Percentiles rank a stretch among this genome's conserved stretches.
Conservation (phyloP, 805 yeast genomes). For the Suhomyces faveliae region DNA sequence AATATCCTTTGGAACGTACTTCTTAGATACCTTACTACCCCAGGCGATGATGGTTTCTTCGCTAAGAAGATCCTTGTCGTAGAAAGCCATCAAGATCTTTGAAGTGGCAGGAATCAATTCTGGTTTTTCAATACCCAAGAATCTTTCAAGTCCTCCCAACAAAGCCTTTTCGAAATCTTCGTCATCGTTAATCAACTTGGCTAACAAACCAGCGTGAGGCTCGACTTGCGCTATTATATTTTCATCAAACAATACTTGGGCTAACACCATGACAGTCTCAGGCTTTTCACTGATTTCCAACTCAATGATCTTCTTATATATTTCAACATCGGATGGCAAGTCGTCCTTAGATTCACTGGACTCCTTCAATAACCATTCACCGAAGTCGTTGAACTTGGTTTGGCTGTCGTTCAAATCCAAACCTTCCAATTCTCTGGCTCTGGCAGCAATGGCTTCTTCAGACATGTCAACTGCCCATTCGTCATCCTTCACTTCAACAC, state of each 20-base stretch:
- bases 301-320: conserved; percentile 85
- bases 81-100: conserved; percentile 74
- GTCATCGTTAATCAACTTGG: conserved; percentile 63
- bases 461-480: conserved; percentile 98
- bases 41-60: conserved; percentile 81
- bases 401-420: conserved; percentile 46
- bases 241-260: conserved; percentile 83
- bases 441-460: conserved; percentile 89
- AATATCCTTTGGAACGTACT: conserved; percentile 87
- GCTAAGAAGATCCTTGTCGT: conserved; percentile 78
- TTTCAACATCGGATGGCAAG: conserved; percentile 82
- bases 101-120: conserved; percentile 69
- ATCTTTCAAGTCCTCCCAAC: conserved; percentile 94
- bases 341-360: conserved; percentile 54
- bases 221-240: conserved; percentile 69
- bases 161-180: conserved; percentile 80
- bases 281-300: conserved; percentile 69
- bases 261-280: conserved; percentile 84
- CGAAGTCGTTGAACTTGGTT: conserved; percentile 69
- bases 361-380: conserved; percentile 75
- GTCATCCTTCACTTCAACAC: conserved; percentile 75
- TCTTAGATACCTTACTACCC: conserved; percentile 91
- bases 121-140: conserved; percentile 78
- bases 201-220: conserved; percentile 78
- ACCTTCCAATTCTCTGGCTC: conserved; percentile 85